Conservation (phyloP, 1,284 basidiomycete genomes). For the Cystobasidium slooffiae region DNA sequence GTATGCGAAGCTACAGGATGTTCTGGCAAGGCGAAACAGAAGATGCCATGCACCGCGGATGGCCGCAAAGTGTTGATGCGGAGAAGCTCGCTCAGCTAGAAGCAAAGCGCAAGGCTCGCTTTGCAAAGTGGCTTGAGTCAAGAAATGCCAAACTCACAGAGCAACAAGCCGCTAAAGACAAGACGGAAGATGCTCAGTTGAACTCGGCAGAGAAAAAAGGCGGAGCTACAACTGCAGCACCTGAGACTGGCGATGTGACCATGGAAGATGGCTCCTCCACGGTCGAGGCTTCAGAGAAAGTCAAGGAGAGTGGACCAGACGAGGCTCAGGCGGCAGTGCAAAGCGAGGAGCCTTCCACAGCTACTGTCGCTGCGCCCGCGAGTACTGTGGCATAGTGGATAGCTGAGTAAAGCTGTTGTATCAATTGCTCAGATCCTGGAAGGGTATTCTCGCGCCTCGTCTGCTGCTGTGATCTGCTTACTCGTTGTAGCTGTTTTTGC, state of each 20-base stretch:
- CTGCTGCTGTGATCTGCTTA: too few species aligned
- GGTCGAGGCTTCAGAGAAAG: not conserved
- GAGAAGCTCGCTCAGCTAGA: not conserved
- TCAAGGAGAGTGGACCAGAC: not conserved
- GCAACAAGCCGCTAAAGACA: conserved; percentile 1
- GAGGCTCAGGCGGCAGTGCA: too few species aligned
- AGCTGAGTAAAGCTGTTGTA: too few species aligned
- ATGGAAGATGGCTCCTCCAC: not conserved
- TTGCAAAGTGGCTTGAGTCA: conserved; percentile 21
- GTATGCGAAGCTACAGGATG: conserved; percentile 59
- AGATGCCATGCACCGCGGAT: conserved; percentile 54
- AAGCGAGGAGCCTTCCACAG: too few species aligned
- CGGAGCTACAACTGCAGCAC: not conserved
- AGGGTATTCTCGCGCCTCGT: too few species aligned
- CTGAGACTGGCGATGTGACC: conserved; percentile 2
- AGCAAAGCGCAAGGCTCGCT: conserved; percentile 27
- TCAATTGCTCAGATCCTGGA: too few species aligned
- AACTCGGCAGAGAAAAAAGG: not conserved
- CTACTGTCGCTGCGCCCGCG: too few species aligned
- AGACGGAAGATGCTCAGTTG: not conserved
- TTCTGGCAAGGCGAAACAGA: conserved; percentile 59
- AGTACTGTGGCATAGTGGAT: too few species aligned
- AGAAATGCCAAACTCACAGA: conserved; percentile 5
- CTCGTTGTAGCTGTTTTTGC: too few species aligned
- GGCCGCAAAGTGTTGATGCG: conserved; percentile 3